Conservation (phyloP, 805 yeast species). For the Lipomyces kockii region DNA sequence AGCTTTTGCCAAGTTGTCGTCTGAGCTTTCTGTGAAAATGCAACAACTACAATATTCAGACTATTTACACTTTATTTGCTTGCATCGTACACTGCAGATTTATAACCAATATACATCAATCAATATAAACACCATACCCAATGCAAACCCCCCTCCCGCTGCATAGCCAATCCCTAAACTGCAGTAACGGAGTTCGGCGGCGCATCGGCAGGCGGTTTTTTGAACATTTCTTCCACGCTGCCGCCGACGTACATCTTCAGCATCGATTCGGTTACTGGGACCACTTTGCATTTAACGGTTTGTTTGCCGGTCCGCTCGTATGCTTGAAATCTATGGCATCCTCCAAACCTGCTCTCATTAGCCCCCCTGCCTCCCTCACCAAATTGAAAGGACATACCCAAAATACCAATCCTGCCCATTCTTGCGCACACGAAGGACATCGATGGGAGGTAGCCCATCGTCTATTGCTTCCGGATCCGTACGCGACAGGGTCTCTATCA, state of each 20-base stretch:
- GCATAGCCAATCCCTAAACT: neutral
- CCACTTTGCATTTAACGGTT: conserved; percentile 66
- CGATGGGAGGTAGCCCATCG: conserved; percentile 66
- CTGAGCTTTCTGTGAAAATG: too few species aligned
- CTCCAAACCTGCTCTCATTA: conserved; percentile 66
- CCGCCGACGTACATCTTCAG: conserved; percentile 72
- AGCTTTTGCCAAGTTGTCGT: too few species aligned
- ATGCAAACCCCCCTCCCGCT: neutral
- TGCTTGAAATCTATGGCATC: conserved; percentile 88
- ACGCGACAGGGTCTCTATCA: conserved; percentile 57
- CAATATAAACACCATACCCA: neutral
- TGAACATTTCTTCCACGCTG: conserved; percentile 31
- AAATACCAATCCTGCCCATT: conserved; percentile 61
- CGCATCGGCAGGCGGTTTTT: conserved; percentile 20
- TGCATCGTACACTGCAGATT: too few species aligned
- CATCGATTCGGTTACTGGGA: conserved; percentile 77
- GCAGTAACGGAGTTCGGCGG: neutral
- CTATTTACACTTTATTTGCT: too few species aligned
- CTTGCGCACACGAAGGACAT: conserved; percentile 70
- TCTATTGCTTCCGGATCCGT: conserved; percentile 44
- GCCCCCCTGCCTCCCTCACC: conserved; percentile 61
- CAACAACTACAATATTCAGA: too few species aligned
- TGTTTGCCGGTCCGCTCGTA: conserved; percentile 62
- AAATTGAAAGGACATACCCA: conserved; percentile 56
- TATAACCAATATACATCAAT: too few species aligned